phyloP scores from a whole-genome alignment of 768 basidiomycete species.

The Russula earlei region DNA sequence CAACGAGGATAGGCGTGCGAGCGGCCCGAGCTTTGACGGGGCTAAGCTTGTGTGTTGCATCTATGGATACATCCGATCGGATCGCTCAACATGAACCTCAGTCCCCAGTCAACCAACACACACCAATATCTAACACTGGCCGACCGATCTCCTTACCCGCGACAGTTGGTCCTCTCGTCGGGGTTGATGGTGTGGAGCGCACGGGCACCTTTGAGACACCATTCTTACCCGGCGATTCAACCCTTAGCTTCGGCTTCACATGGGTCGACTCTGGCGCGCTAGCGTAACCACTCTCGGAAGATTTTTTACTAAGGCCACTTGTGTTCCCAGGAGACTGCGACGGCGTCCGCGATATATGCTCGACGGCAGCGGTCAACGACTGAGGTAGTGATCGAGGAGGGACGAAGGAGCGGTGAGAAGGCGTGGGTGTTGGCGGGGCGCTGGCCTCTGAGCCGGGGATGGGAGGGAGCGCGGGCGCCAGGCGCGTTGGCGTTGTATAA shows the following conservation, averaged over 20 bases:
- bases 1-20: slow-evolving; percentile 55
- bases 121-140: slow-evolving; percentile 65
- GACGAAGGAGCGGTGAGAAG: slow-evolving; percentile 36
- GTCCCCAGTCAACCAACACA: slow-evolving; percentile 20
- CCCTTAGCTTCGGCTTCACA: neutral
- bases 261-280: slow-evolving; percentile 8
- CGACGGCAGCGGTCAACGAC: slow-evolving; percentile 62
- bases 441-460: slow-evolving; percentile 52
- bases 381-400: slow-evolving; percentile 53
- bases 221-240: neutral
- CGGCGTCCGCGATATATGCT: slow-evolving; percentile 40
- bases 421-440: slow-evolving; percentile 41
- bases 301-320: slow-evolving; percentile 5
- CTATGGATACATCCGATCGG: slow-evolving; percentile 24
- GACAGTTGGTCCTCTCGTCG: slow-evolving; percentile 18
- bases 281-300: slow-evolving; percentile 19
- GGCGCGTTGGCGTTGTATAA: slow-evolving; percentile 19
- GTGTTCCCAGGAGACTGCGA: slow-evolving; percentile 8
- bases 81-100: neutral
- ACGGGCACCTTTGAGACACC: neutral
- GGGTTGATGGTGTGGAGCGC: slow-evolving; percentile 4
- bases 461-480: slow-evolving; percentile 24
- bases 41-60: slow-evolving; percentile 63
- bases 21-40: slow-evolving; percentile 58
- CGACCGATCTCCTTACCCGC: slow-evolving; percentile 55